phyloP scores from a whole-genome alignment of 352 stramenopile species.

The Phytophthora niederhauseri region DNA sequence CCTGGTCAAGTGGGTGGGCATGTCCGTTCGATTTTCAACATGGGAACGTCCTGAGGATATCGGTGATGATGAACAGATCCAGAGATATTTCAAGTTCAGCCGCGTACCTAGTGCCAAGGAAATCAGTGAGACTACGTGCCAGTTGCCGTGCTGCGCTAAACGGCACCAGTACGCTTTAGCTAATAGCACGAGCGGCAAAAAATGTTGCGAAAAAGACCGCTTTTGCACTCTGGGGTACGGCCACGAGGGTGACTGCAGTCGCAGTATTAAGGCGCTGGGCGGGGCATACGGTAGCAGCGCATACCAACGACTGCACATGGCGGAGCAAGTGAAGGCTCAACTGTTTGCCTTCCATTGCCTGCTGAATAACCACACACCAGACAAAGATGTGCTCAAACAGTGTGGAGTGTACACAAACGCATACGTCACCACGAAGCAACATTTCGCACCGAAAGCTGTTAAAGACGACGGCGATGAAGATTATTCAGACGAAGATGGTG shows the following conservation, averaged over 20 bases:
- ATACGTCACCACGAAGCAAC: conserved; percentile 79
- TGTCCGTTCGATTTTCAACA: conserved; percentile 87
- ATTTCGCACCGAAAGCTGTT: conserved; percentile 48
- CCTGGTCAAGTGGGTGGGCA: conserved; percentile 87
- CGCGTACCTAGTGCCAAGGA: conserved; percentile 85
- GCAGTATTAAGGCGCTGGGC: conserved; percentile 72
- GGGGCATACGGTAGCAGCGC: conserved; percentile 69
- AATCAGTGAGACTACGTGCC: conserved; percentile 81
- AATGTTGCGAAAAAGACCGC: conserved; percentile 78
- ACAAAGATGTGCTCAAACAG: conserved; percentile 88
- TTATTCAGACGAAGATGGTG: conserved; percentile 77
- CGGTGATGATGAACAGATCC: conserved; percentile 88
- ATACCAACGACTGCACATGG: conserved; percentile 76
- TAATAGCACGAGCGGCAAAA: conserved; percentile 41
- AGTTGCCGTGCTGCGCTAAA: conserved; percentile 85
- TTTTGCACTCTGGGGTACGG: conserved; percentile 84
- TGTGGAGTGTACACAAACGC: conserved; percentile 85
- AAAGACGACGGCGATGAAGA: conserved; percentile 75
- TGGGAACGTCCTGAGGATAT: conserved; percentile 91
- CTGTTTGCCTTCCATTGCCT: conserved; percentile 90
- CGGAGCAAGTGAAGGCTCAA: conserved; percentile 89
- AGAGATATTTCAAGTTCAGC: conserved; percentile 91
- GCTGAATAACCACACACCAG: conserved; percentile 87
- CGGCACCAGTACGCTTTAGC: conserved; percentile 69
- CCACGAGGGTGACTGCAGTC: conserved; percentile 80